A percentile compares a stretch with the other conserved stretches of the same genome.
These are phyloP conservation scores for Magnolia changhungtana DNA, from an alignment of 164 flowering plant species.

Conservation along the genomic window DNA sequence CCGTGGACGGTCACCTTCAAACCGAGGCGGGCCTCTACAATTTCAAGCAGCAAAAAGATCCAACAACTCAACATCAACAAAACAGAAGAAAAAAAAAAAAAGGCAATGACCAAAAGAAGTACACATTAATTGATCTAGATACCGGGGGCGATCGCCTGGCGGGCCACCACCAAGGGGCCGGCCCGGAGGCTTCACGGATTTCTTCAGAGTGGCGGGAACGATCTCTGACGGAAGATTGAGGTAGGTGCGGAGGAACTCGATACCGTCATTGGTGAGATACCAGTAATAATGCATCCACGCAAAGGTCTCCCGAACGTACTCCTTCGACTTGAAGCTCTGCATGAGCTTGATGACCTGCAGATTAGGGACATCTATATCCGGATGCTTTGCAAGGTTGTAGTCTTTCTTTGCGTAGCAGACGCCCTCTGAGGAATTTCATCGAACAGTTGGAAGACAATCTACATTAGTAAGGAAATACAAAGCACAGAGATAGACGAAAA, in stretches of 20 bases:
- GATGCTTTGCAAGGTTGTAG: slow-evolving; percentile 45
- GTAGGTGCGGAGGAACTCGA: slow-evolving; percentile 33
- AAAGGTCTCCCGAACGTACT: slow-evolving; percentile 41
- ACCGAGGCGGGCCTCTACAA: slow-evolving; percentile 41
- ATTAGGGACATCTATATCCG: slow-evolving; percentile 49
- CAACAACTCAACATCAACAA: neutral
- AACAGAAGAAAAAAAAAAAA: neutral
- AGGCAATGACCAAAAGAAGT: no score
- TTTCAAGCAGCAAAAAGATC: neutral
- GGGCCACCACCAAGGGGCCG: slow-evolving; percentile 46
- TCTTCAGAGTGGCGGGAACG: slow-evolving; percentile 59
- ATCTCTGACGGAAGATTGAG: slow-evolving; percentile 45
- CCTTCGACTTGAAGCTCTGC: slow-evolving; percentile 50
- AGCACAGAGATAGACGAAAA: neutral
- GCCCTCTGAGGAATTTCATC: slow-evolving; percentile 29
- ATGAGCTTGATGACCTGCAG: slow-evolving; percentile 50
- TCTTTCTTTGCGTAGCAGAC: slow-evolving; percentile 50
- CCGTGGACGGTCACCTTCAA: slow-evolving; percentile 44
- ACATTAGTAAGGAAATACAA: neutral
- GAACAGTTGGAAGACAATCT: neutral
- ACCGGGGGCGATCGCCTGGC: slow-evolving; percentile 53
- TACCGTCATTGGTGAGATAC: slow-evolving; percentile 41
- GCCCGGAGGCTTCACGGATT: slow-evolving; percentile 42
- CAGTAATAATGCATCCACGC: slow-evolving; percentile 47
- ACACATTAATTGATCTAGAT: slow-evolving; percentile 18